A percentile compares a stretch with the other conserved stretches of the same genome.
Evolutionary conservation across 2,329 filamentous ascomycete species (phyloP).

Genomic region (Echinosphaeria canescens): DNA sequence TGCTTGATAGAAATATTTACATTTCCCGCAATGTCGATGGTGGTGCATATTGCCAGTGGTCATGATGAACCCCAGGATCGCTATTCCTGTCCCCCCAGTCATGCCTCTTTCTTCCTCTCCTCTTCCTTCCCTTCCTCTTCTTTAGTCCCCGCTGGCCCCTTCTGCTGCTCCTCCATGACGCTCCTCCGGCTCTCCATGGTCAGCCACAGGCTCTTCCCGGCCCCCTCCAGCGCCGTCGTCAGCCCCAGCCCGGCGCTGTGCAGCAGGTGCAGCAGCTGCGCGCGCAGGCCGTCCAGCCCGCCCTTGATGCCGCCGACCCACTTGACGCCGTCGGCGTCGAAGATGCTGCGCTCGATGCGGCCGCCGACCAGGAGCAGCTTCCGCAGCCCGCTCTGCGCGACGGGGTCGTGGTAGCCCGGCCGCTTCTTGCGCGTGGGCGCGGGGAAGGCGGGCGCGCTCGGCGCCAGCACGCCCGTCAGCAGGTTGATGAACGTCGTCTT

Average conservation of each 20-base stretch:
- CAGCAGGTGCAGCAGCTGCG: constrained; percentile 62
- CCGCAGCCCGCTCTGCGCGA: constrained; percentile 60
- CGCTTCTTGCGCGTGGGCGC: constrained; percentile 55
- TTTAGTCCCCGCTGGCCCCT: no score
- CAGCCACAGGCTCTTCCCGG: constrained; percentile 65
- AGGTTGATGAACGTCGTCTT: constrained; percentile 98
- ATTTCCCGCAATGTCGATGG: no score
- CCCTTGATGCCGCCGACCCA: constrained; percentile 58
- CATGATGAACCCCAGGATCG: no score
- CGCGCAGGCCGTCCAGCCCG: constrained; percentile 59
- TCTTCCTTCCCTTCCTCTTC: no score
- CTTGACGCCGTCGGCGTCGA: constrained; percentile 48
- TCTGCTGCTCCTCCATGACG: constrained; percentile 55
- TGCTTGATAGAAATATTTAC: no score
- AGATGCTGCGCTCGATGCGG: constrained; percentile 65
- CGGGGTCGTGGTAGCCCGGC: constrained; percentile 61
- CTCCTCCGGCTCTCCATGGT: constrained; percentile 66
- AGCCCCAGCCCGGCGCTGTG: constrained; percentile 61
- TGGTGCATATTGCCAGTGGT: no score
- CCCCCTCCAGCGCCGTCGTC: constrained; percentile 58
- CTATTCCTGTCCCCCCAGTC: no score
- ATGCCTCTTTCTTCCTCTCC: no score
- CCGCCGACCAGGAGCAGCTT: constrained; percentile 80
- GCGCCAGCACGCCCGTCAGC: constrained; percentile 70
- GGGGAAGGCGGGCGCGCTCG: constrained; percentile 50